Evolutionary conservation across 2,329 filamentous ascomycete species (phyloP).

Genomic region (Acephala macrosclerotiorum): DNA sequence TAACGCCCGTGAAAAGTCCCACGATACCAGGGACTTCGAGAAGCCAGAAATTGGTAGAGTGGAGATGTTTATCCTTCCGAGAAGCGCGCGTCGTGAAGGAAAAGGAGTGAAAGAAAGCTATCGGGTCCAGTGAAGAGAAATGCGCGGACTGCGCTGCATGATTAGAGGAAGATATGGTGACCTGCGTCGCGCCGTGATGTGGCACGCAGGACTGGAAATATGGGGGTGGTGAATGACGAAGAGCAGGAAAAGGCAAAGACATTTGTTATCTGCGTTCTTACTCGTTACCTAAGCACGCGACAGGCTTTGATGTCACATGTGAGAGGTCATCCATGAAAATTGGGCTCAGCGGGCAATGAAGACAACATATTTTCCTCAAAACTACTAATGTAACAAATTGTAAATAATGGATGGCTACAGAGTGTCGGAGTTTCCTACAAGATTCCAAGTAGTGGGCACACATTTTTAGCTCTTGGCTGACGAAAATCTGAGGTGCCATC

Average conservation of each 20-base stretch:
- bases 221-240: slow-evolving; percentile 26
- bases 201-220: slow-evolving; percentile 36
- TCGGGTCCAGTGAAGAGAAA: slow-evolving; percentile 62
- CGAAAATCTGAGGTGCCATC: slow-evolving; percentile 3
- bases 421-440: background rate
- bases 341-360: background rate
- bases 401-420: too few species aligned
- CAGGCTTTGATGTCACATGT: slow-evolving; percentile 23
- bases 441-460: too few species aligned
- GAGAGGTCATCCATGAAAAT: background rate
- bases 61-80: slow-evolving; percentile 60
- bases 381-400: background rate
- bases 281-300: slow-evolving; percentile 24
- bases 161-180: slow-evolving; percentile 47
- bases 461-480: background rate
- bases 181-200: slow-evolving; percentile 39
- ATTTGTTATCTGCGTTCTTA: slow-evolving; percentile 15
- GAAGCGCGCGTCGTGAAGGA: slow-evolving; percentile 47
- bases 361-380: background rate
- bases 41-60: slow-evolving; percentile 54
- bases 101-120: slow-evolving; percentile 48
- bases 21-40: slow-evolving; percentile 55
- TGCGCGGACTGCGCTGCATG: slow-evolving; percentile 64
- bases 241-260: slow-evolving; percentile 1
- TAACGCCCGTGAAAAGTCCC: slow-evolving; percentile 62